phyloP scores from a whole-genome alignment of 2,329 filamentous ascomycete genomes.

The Verticillium nonalfalfae region DNA sequence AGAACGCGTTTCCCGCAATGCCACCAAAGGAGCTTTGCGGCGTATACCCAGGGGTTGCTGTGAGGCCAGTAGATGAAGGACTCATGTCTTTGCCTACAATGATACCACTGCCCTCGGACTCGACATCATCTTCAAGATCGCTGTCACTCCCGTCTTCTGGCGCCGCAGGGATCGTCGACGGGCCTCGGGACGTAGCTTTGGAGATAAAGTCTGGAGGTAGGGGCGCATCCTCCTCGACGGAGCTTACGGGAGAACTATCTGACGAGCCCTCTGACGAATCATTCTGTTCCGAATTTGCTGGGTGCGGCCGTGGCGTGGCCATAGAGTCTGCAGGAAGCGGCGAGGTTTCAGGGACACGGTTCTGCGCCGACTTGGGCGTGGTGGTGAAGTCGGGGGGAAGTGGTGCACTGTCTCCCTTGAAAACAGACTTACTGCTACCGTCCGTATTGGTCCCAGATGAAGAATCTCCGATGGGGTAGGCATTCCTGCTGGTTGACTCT shows the following conservation, averaged over 20 bases:
- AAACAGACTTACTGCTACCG: slow-evolving; percentile 18
- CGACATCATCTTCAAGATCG: slow-evolving; percentile 37
- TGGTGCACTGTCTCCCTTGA: slow-evolving; percentile 12
- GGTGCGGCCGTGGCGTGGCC: neutral
- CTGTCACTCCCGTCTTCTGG: slow-evolving; percentile 10
- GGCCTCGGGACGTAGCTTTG: slow-evolving; percentile 18
- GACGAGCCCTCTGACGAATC: neutral
- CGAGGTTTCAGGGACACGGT: neutral
- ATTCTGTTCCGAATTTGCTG: neutral
- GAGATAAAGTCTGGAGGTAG: slow-evolving; percentile 26
- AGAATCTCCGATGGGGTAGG: slow-evolving; percentile 42
- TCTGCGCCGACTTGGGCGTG: neutral
- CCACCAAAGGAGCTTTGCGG: slow-evolving; percentile 54
- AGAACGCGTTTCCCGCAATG: slow-evolving; percentile 37
- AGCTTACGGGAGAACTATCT: neutral
- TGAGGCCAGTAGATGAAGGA: slow-evolving; percentile 36
- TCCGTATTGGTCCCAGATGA: slow-evolving; percentile 35
- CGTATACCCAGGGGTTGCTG: slow-evolving; percentile 44
- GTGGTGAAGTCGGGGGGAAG: slow-evolving; percentile 13
- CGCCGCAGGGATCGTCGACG: slow-evolving; percentile 6
- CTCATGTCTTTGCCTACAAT: slow-evolving; percentile 60
- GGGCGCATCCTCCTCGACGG: slow-evolving; percentile 15
- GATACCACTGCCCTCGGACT: slow-evolving; percentile 53
- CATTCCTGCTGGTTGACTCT: slow-evolving; percentile 47
- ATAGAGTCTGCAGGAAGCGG: neutral